Evolutionary conservation across 257 asterid genomes (phyloP).

Genomic region (Henckelia pumila): DNA sequence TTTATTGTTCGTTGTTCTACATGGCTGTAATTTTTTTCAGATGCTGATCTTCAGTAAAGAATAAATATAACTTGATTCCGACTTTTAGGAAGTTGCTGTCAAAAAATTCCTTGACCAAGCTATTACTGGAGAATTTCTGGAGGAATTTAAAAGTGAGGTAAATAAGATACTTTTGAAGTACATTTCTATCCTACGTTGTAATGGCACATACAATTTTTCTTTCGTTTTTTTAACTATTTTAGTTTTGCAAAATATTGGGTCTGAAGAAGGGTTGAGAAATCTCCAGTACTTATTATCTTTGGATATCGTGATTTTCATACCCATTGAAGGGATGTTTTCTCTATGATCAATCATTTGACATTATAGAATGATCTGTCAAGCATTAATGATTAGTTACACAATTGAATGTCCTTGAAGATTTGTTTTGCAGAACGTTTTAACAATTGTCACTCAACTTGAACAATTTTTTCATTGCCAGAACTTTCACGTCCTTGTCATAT

Average conservation of each 20-base stretch:
- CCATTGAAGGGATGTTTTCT: neutral
- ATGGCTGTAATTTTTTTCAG: conserved; percentile 20
- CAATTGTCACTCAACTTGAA: conserved; percentile 3
- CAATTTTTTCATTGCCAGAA: conserved; percentile 13
- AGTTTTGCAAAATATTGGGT: neutral
- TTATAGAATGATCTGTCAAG: neutral
- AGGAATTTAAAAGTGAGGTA: conserved; percentile 98
- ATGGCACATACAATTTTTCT: neutral
- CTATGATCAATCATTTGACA: neutral
- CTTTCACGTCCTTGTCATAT: conserved; percentile 19
- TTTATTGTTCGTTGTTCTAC: conserved; percentile 17
- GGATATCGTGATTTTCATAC: neutral
- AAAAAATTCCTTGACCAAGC: conserved; percentile 92
- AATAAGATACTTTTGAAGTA: neutral
- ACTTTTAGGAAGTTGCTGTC: conserved; percentile 90
- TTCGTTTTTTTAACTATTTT: no score
- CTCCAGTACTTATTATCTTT: neutral
- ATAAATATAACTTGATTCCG: conserved; percentile 29
- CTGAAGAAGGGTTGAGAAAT: neutral
- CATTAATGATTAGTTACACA: conserved; percentile 7
- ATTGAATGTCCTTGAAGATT: neutral
- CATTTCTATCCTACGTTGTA: neutral
- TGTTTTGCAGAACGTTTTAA: conserved; percentile 9
- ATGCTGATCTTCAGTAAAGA: conserved; percentile 23
- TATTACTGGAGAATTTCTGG: conserved; percentile 84